These are phyloP conservation scores for Aurantiochytrium sp. DNA, from an alignment of 108 stramenopile genomes.

Conservation along the genomic window DNA sequence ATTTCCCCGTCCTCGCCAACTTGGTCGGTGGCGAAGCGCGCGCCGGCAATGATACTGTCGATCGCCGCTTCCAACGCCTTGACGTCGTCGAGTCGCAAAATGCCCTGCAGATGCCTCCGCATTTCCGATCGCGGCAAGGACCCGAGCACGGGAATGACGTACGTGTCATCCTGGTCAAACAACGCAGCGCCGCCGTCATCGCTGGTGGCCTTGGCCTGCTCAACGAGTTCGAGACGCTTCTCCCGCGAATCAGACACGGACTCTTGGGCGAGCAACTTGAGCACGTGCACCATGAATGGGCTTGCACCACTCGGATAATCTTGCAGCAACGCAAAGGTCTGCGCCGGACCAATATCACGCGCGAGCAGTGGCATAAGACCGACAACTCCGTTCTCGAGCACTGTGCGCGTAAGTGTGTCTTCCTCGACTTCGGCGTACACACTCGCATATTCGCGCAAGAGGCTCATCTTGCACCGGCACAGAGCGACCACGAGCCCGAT, in stretches of 20 bases:
- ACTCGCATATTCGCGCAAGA: not conserved
- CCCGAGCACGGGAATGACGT: not conserved
- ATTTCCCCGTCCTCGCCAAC: not conserved
- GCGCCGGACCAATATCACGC: not conserved
- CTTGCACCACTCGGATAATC: not conserved
- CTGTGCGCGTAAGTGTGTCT: not conserved
- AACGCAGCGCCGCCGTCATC: not conserved
- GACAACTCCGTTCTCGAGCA: not conserved
- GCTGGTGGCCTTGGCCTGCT: not conserved
- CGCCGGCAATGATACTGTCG: not conserved
- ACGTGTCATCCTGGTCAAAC: not conserved
- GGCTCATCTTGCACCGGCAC: not conserved
- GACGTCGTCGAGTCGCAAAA: not conserved
- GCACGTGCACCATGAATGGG: not conserved
- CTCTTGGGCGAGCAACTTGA: not conserved
- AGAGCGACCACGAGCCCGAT: not conserved
- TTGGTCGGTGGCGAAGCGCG: not conserved
- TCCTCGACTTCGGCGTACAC: not conserved
- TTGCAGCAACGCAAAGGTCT: not conserved
- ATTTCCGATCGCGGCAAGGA: not conserved
- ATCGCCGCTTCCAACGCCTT: not conserved
- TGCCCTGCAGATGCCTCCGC: not conserved
- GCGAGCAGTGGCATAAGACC: not conserved
- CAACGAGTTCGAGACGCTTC: not conserved
- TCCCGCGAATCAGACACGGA: not conserved